Evolutionary conservation across 805 yeast species (phyloP), one percentile per base, ranked within the genome.

Genomic region (Starmerella bombicola): DNA sequence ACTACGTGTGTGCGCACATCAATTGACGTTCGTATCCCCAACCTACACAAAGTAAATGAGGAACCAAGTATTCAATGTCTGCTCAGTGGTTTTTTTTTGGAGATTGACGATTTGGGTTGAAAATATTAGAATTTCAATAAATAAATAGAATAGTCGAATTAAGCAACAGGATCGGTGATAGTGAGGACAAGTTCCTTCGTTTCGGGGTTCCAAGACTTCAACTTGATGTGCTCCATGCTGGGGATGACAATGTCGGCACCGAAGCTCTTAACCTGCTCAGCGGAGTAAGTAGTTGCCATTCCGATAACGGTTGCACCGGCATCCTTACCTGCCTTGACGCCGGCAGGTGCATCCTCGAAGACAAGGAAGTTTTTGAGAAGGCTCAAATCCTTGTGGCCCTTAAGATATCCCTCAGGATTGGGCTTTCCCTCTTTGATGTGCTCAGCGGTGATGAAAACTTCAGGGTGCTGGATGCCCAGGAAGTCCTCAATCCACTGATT

Each of bases 271-370:
- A 82, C 78, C 57, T 70, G 70, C 46, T 74, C 77, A 30, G 80
- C 71, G 49, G 70, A 75, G 61, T 79, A 80, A 40, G 91, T 76
- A 46, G 88, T 78, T 51, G 86, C 80, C 61, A 82, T 78, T 57
- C 93, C 94, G 52, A 82, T 74, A 46, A 80, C 78, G 57, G 71
- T 68, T 59, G 91, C 84, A 45, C 86, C 93, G 20, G 91, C 86
- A 41, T 71, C 80, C 57, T 75, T 74, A 56, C 93, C 93, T 30
- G 93, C 88, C 53, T 72, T 63, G 48, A 81, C 74, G 57, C 94
- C 93, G 37, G 91, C 86, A 44, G 85, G 88, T 34, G 93, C 93
- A 58, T 82, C 94, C 65, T 82, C 94, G 56, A 82, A 82, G 32
- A 81, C 76, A 23, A 65, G 65, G 52, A 63, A 67, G 41, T 65